Evolutionary conservation across 768 basidiomycete species (phyloP).

Genomic region (Pleurotus eryngii): DNA sequence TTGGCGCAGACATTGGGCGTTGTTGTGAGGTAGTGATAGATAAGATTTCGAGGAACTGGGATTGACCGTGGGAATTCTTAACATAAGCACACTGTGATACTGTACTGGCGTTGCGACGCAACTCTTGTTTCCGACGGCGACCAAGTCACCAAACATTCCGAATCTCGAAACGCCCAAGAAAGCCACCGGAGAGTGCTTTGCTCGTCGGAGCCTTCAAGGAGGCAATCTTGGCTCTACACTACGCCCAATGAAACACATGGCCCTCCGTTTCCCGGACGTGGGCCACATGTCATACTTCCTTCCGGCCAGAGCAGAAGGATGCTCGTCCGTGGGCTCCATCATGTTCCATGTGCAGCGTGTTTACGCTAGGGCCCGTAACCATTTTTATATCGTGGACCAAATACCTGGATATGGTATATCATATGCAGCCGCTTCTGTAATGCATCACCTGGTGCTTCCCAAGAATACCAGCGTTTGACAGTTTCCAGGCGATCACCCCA

Average conservation of each 20-base stretch:
- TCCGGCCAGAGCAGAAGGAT: neutral
- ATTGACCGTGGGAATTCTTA: neutral
- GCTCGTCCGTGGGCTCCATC: conserved; percentile 3
- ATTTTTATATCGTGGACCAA: neutral
- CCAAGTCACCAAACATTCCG: neutral
- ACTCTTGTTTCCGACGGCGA: neutral
- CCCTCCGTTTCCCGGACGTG: neutral
- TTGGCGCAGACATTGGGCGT: conserved; percentile 23
- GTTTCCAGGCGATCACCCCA: neutral
- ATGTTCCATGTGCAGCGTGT: conserved; percentile 2
- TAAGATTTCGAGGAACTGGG: neutral
- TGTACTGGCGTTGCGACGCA: neutral
- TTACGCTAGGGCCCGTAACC: neutral
- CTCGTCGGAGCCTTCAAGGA: neutral
- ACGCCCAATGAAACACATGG: conserved; percentile 5
- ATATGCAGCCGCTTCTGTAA: neutral
- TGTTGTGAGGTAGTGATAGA: conserved; percentile 1
- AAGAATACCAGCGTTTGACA: neutral
- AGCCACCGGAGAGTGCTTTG: neutral
- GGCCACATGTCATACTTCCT: conserved; percentile 5
- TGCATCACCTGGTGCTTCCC: neutral
- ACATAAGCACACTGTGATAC: neutral
- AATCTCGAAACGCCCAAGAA: neutral
- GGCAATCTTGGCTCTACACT: no score
- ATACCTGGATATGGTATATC: conserved; percentile 4